A percentile compares a stretch with the other conserved stretches of the same genome.
Conservation (phyloP, 1,284 basidiomycete genomes). For the Microbotryum intermedium region DNA sequence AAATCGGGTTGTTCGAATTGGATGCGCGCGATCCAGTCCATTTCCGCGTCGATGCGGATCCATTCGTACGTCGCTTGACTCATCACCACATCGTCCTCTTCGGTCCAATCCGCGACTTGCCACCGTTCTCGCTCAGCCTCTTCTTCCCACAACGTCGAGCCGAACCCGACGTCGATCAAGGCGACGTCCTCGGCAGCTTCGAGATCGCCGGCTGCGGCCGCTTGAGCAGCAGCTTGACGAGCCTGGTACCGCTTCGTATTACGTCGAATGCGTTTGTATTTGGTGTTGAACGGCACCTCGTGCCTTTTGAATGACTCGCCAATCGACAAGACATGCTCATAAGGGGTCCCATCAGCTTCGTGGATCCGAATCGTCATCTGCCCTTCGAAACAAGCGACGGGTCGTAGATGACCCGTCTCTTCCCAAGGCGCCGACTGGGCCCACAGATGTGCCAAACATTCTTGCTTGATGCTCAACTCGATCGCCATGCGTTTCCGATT, state of each 20-base stretch:
- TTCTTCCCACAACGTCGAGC: constrained; percentile 93
- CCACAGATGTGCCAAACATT: constrained; percentile 60
- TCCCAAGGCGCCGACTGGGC: constrained; percentile 57
- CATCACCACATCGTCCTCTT: constrained; percentile 88
- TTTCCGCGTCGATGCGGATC: constrained; percentile 98
- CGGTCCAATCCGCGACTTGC: constrained; percentile 96
- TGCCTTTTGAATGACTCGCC: constrained; percentile 77
- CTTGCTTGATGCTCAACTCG: constrained; percentile 87
- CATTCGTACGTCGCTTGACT: constrained; percentile 94
- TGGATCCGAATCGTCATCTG: constrained; percentile 98
- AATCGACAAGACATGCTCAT: constrained; percentile 95
- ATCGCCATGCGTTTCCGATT: constrained; percentile 98
- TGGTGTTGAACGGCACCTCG: constrained; percentile 99
- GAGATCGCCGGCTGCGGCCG: constrained; percentile 78
- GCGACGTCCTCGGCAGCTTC: constrained; percentile 89
- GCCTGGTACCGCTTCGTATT: constrained; percentile 92
- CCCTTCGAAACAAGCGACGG: constrained; percentile 82
- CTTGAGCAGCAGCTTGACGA: constrained; percentile 82
- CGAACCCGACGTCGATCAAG: constrained; percentile 90
- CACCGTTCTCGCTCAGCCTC: constrained; percentile 84
- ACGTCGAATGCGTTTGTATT: constrained; percentile 91
- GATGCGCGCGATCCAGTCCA: constrained; percentile 92
- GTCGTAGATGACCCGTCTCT: constrained; percentile 55
- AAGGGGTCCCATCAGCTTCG: constrained; percentile 97
- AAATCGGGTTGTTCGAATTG: constrained; percentile 94